Evolutionary conservation across 495 filamentous ascomycete species (phyloP).

Genomic region (Trichoderma asperelloides): DNA sequence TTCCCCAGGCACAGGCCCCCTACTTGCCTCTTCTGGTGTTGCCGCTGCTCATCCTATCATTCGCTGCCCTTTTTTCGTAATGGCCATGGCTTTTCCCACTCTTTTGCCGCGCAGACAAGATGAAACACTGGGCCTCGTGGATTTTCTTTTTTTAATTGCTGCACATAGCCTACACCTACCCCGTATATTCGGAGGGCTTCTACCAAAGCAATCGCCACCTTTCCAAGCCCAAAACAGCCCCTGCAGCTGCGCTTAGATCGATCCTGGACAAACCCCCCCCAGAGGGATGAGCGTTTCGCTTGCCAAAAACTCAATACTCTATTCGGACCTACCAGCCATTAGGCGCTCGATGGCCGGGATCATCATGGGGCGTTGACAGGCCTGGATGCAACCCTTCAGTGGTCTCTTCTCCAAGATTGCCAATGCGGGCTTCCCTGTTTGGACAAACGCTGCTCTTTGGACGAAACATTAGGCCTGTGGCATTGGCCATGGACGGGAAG

Average conservation of each 20-base stretch:
- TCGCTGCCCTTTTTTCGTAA: neutral
- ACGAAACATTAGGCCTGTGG: neutral
- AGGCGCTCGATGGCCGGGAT: neutral
- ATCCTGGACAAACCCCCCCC: neutral
- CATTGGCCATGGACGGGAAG: neutral
- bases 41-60: neutral
- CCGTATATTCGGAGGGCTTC: neutral
- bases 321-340: neutral
- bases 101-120: neutral
- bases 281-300: slow-evolving; percentile 1
- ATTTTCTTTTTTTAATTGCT: neutral
- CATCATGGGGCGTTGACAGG: neutral
- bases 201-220: neutral
- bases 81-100: neutral
- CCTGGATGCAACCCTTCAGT: neutral
- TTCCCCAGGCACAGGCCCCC: neutral
- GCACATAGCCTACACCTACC: neutral
- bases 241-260: neutral
- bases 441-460: neutral
- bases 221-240: no score
- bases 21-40: neutral
- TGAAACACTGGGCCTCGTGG: neutral
- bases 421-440: neutral
- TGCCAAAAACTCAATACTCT: neutral
- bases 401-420: neutral